Percentiles rank a stretch among this genome's conserved stretches.
Evolutionary conservation across 2,329 filamentous ascomycete species (phyloP).

Genomic region (Colletotrichum theobromicola): DNA sequence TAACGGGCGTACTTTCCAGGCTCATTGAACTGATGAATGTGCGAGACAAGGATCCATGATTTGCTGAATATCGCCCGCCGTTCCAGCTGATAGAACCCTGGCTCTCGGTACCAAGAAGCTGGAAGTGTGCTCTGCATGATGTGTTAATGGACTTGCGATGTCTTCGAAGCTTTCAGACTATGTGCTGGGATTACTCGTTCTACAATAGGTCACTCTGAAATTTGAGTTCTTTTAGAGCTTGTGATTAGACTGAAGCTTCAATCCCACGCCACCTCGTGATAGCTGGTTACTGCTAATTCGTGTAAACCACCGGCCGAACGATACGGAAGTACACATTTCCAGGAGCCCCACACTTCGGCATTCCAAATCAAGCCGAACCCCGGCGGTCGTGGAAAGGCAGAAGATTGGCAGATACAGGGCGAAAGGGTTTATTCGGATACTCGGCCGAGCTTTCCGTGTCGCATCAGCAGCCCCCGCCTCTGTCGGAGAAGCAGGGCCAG

Average conservation of each 20-base stretch:
- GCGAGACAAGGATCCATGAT: slow-evolving; percentile 33
- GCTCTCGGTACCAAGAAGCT: slow-evolving; percentile 24
- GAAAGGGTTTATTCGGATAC: not conserved
- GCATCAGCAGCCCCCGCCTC: not conserved
- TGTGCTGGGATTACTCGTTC: not conserved
- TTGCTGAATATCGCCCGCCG: slow-evolving; percentile 42
- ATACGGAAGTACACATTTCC: not conserved
- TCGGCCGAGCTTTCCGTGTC: not conserved
- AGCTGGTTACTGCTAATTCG: not conserved
- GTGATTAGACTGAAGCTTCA: not conserved
- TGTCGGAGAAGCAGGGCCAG: not conserved
- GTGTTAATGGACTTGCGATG: not conserved
- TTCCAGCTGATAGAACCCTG: slow-evolving; percentile 43
- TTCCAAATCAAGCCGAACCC: not conserved
- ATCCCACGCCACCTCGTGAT: not conserved
- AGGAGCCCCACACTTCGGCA: not conserved
- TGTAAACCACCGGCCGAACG: not conserved
- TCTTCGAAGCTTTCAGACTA: not conserved
- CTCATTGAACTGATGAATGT: slow-evolving; percentile 20
- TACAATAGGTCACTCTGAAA: not conserved
- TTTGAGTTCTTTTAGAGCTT: not conserved
- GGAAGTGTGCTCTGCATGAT: slow-evolving; percentile 24
- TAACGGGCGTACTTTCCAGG: slow-evolving; percentile 11
- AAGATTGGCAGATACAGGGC: not conserved
- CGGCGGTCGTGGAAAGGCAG: not conserved